A percentile compares a stretch with the other conserved stretches of the same genome.
phyloP scores from a whole-genome alignment of 1,139 yeast species.

The Candida pseudoviswanathii region DNA sequence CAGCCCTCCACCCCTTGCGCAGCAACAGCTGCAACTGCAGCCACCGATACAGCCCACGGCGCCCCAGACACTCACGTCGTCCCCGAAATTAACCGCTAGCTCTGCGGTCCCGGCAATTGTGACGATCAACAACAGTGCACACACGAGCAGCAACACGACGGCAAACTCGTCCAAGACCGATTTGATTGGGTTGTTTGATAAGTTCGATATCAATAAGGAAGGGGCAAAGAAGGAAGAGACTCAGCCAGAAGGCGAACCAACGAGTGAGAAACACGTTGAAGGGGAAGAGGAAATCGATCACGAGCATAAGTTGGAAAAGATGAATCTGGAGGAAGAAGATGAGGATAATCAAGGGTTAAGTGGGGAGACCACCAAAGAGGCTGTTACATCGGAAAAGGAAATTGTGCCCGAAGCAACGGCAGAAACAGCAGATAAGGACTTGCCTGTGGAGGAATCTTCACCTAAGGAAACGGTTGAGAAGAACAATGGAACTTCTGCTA shows the following conservation, averaged over 20 bases:
- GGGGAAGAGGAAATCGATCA: conserved; percentile 6
- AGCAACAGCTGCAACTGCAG: conserved; percentile 7
- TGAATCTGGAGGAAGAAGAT: conserved; percentile 10
- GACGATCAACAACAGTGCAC: conserved; percentile 21
- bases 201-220: conserved; percentile 31
- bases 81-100: conserved; percentile 16
- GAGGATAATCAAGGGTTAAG: not conserved
- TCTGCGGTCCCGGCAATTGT: conserved; percentile 31
- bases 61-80: conserved; percentile 10
- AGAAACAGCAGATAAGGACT: not conserved
- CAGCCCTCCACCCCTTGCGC: not conserved
- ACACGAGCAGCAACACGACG: not conserved
- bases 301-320: conserved; percentile 12
- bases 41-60: not conserved
- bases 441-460: conserved; percentile 4
- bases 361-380: not conserved
- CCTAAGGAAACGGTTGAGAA: conserved; percentile 11
- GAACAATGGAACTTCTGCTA: conserved; percentile 5
- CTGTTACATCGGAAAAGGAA: not conserved
- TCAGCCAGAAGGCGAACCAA: conserved; percentile 5
- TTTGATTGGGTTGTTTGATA: conserved; percentile 43
- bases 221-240: conserved; percentile 8
- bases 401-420: no score
- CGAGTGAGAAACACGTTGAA: conserved; percentile 14
- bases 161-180: conserved; percentile 23